Percentiles rank a stretch among this genome's conserved stretches.
phyloP scores from a whole-genome alignment of 2,329 filamentous ascomycete genomes.

The Scleromitrula shiraiana region DNA sequence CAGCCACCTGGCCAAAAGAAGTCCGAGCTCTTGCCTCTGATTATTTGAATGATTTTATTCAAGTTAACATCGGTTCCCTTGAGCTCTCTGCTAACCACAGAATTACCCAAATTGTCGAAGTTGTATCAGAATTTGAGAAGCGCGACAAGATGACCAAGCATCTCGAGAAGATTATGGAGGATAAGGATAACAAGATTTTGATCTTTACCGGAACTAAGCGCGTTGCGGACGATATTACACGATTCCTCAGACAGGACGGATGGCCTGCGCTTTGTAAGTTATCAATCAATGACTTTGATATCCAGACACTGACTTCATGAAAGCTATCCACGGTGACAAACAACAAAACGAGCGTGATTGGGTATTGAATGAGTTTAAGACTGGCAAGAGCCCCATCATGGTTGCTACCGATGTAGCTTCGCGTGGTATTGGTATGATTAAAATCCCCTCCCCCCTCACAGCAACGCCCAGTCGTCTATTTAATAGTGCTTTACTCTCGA shows the following conservation, averaged over 20 bases:
- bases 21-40: conserved; percentile 86
- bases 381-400: conserved; percentile 99
- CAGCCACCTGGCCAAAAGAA: conserved; percentile 98
- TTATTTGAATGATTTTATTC: conserved; percentile 92
- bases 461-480: conserved; percentile 51
- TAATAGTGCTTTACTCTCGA: conserved; percentile 82
- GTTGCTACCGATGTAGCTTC: conserved; percentile 99
- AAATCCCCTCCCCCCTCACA: conserved; percentile 42
- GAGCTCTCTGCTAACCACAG: conserved; percentile 95
- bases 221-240: conserved; percentile 94
- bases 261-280: conserved; percentile 91
- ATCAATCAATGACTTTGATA: conserved; percentile 34
- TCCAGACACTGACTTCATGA: conserved; percentile 39
- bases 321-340: conserved; percentile 97
- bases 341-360: conserved; percentile 99
- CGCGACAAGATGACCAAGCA: conserved; percentile 96
- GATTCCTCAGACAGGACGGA: conserved; percentile 93
- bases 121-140: conserved; percentile 95
- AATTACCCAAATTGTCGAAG: conserved; percentile 96
- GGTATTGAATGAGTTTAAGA: conserved; percentile 99
- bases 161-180: conserved; percentile 95
- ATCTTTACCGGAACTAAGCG: conserved; percentile 94
- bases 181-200: conserved; percentile 89
- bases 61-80: conserved; percentile 97
- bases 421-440: conserved; percentile 99